phyloP scores from a whole-genome alignment of 1,284 basidiomycete species.

The Pseudozyma pruni region DNA sequence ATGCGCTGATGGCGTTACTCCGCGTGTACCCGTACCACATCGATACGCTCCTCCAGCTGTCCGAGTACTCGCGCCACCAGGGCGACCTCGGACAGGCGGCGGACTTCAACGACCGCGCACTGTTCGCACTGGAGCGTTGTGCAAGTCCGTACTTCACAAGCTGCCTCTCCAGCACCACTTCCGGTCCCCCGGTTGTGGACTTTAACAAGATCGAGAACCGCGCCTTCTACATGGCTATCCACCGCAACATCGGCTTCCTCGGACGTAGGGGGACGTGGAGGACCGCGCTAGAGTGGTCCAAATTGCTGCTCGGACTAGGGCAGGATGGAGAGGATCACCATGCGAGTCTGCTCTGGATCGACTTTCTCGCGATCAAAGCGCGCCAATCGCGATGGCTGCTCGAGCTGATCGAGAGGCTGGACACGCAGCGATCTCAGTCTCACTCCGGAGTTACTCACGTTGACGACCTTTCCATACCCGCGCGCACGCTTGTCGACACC shows the following conservation, averaged over 20 bases:
- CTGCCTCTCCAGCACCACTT: slow-evolving; percentile 51
- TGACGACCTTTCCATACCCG: slow-evolving; percentile 36
- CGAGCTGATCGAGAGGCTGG: slow-evolving; percentile 47
- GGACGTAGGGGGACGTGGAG: slow-evolving; percentile 65
- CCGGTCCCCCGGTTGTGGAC: slow-evolving; percentile 58
- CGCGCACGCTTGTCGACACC: slow-evolving; percentile 48
- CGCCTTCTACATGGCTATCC: slow-evolving; percentile 63
- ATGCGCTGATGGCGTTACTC: slow-evolving; percentile 57
- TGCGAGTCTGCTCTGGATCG: slow-evolving; percentile 64
- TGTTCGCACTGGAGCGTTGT: slow-evolving; percentile 64
- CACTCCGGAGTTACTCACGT: slow-evolving; percentile 23
- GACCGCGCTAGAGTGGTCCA: slow-evolving; percentile 66
- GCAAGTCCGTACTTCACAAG: slow-evolving; percentile 55
- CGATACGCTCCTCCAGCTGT: slow-evolving; percentile 64
- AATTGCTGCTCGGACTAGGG: slow-evolving; percentile 58
- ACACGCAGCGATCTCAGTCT: slow-evolving; percentile 39
- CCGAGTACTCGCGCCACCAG: slow-evolving; percentile 63
- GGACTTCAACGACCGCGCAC: slow-evolving; percentile 64
- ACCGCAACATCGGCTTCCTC: slow-evolving; percentile 61
- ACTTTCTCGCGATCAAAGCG: slow-evolving; percentile 65
- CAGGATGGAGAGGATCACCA: slow-evolving; percentile 62
- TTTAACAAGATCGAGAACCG: slow-evolving; percentile 63
- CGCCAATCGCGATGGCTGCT: slow-evolving; percentile 61
- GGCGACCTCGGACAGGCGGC: slow-evolving; percentile 65
- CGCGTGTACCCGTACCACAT: slow-evolving; percentile 66